Evolutionary conservation across 2,329 filamentous ascomycete genomes (phyloP), one percentile per base, ranked within the genome.

Genomic region (Exophiala alcalophila): DNA sequence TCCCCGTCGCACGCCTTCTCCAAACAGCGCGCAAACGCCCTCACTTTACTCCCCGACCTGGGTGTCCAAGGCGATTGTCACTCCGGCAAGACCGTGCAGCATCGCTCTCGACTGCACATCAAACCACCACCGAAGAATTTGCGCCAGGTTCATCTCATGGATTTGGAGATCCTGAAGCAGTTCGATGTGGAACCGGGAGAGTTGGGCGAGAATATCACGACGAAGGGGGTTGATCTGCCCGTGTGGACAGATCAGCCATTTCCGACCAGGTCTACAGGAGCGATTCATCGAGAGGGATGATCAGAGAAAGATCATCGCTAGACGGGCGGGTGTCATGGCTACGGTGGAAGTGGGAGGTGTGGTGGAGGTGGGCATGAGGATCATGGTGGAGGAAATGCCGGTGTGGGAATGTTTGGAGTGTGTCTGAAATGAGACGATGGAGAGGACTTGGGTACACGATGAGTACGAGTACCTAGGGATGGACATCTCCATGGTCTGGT

Each of bases 141-240:
- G n/a, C 54, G 57, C 16, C 57, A 60, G 39, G 57, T 60, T 9
- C 57, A 60, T 35, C 47, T 60, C 9, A 50, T 60, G 5, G 51
- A 54, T 8, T 28, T 46, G 26, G 57, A 57, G 30, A 48, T 59
- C 18, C 48, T 59, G 16, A 16, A 46, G n/a, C 26, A 42, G 16
- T 27, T 34, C n/a, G 9, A 32, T 8, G 25, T 45, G 6, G 28
- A 47, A 16, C 54, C 52, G 0, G 55, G 49, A 9, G 44, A 55
- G n/a, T 18, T 57, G n/a, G 56, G 55, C 15, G 55, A 57, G 42
- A 57, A 57, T 31, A 52, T 57, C 37, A 58, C 56, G 10, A 57
- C 54, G 40, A 56, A 19, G 46, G 55, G 30, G 16, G 33, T 35
- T 57, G 32, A 41, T 55, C 5, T 52, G 56, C 31, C 52, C 55